Percentiles rank a stretch among this genome's conserved stretches.
These are phyloP conservation scores for Penicillium samsonianum DNA, from an alignment of 495 filamentous ascomycete species.

Conservation along the genomic window DNA sequence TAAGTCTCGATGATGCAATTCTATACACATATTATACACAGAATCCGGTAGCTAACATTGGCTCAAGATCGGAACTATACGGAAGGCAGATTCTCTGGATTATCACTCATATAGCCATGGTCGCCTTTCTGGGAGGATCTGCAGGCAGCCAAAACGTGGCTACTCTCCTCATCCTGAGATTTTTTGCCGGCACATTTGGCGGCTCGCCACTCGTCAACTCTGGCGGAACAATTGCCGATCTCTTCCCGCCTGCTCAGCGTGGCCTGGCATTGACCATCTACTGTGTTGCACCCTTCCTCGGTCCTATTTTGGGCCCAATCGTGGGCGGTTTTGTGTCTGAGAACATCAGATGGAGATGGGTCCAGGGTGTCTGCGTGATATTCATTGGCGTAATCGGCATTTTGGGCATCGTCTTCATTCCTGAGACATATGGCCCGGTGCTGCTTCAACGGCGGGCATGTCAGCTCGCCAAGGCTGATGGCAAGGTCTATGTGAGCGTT, in stretches of 20 bases:
- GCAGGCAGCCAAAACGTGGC: neutral
- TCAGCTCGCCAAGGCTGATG: neutral
- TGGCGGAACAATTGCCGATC: constrained; percentile 61
- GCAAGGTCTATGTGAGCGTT: neutral
- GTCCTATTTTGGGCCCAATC: constrained; percentile 54
- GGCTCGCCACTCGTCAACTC: constrained; percentile 57
- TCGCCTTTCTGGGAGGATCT: neutral
- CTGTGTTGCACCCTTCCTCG: constrained; percentile 57
- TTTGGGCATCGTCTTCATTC: constrained; percentile 42
- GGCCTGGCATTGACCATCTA: constrained; percentile 56
- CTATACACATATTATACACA: neutral
- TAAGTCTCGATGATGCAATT: neutral
- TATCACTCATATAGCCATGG: neutral
- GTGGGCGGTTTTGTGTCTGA: constrained; percentile 53
- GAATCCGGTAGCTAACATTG: neutral
- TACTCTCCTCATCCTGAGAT: constrained; percentile 59
- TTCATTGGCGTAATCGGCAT: constrained; percentile 13
- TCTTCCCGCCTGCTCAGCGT: constrained; percentile 53
- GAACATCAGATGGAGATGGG: constrained; percentile 53
- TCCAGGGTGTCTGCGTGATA: constrained; percentile 15
- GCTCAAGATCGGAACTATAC: neutral
- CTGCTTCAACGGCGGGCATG: constrained; percentile 35
- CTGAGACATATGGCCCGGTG: constrained; percentile 59
- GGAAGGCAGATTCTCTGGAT: neutral
- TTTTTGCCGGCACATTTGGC: constrained; percentile 63